Conservation (phyloP, 192 early-diverging fungal genomes). For the Entomortierella beljakovae region DNA sequence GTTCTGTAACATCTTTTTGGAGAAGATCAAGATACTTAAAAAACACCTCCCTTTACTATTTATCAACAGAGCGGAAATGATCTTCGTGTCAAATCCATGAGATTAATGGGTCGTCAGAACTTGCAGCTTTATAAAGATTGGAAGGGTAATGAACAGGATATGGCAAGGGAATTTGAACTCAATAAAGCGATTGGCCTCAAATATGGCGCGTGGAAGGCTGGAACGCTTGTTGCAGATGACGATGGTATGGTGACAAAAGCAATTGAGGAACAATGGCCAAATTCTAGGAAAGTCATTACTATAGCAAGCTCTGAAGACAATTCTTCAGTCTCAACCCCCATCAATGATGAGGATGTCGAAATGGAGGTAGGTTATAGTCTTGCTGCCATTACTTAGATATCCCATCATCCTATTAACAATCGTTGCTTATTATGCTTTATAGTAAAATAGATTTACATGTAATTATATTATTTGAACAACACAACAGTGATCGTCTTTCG, state of each 20-base stretch:
- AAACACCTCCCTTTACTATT: not conserved
- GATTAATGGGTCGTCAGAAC: constrained; percentile 89
- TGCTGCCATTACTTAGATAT: not conserved
- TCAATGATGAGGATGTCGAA: constrained; percentile 40
- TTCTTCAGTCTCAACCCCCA: constrained; percentile 32
- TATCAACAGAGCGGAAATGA: constrained; percentile 73
- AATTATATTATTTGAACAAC: not conserved
- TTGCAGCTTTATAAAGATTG: constrained; percentile 88
- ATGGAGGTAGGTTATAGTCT: constrained; percentile 35
- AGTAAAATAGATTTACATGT: not conserved
- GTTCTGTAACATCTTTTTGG: not conserved
- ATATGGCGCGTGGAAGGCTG: constrained; percentile 82
- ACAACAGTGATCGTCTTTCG: not conserved
- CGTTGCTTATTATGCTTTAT: not conserved
- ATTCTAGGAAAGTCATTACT: constrained; percentile 15
- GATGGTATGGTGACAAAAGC: constrained; percentile 73
- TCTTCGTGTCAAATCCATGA: constrained; percentile 85
- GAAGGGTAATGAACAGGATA: constrained; percentile 79
- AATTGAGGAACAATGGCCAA: constrained; percentile 53
- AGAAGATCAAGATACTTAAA: not conserved
- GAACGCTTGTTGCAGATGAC: constrained; percentile 86
- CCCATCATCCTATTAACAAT: not conserved
- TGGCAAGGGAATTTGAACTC: constrained; percentile 77
- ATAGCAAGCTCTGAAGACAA: constrained; percentile 21
- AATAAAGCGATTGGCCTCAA: constrained; percentile 86